phyloP scores from a whole-genome alignment of 768 basidiomycete species.

The Dioszegia hungarica region DNA sequence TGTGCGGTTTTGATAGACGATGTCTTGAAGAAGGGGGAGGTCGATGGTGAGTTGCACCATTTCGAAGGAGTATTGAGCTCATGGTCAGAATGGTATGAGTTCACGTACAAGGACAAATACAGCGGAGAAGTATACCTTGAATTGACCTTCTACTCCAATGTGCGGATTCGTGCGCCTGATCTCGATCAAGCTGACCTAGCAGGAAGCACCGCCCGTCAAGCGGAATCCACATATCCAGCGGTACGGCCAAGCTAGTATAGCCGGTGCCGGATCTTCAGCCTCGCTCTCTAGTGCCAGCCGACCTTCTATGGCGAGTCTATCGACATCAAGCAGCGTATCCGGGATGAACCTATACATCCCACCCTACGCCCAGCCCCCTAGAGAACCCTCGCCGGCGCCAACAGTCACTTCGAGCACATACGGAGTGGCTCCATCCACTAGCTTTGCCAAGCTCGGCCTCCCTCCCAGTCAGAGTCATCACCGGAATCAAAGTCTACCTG shows the following conservation, averaged over 20 bases:
- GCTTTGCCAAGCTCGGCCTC: constrained; percentile 38
- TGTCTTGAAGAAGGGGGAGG: constrained; percentile 78
- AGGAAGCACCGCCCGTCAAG: constrained; percentile 39
- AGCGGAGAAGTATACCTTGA: constrained; percentile 87
- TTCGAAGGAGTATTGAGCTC: neutral
- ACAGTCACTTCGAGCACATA: neutral
- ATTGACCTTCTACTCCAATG: constrained; percentile 83
- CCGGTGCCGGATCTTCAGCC: constrained; percentile 14
- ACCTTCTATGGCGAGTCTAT: constrained; percentile 12
- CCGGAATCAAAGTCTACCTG: constrained; percentile 22
- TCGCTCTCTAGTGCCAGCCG: constrained; percentile 19
- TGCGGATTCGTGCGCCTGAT: constrained; percentile 12
- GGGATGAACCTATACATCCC: constrained; percentile 46
- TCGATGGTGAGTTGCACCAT: constrained; percentile 67
- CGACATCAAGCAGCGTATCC: constrained; percentile 33
- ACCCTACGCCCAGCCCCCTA: constrained; percentile 29
- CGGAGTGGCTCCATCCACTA: constrained; percentile 13
- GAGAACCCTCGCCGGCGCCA: constrained; percentile 14
- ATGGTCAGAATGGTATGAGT: constrained; percentile 80
- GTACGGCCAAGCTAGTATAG: constrained; percentile 14
- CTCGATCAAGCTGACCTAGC: neutral
- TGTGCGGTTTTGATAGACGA: constrained; percentile 69
- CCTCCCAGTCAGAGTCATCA: constrained; percentile 34
- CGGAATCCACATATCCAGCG: constrained; percentile 33
- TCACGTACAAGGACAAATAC: constrained; percentile 71